Percentiles rank a stretch among this genome's conserved stretches.
Conservation (phyloP, 1,284 basidiomycete species). For the Fomes fomentarius region DNA sequence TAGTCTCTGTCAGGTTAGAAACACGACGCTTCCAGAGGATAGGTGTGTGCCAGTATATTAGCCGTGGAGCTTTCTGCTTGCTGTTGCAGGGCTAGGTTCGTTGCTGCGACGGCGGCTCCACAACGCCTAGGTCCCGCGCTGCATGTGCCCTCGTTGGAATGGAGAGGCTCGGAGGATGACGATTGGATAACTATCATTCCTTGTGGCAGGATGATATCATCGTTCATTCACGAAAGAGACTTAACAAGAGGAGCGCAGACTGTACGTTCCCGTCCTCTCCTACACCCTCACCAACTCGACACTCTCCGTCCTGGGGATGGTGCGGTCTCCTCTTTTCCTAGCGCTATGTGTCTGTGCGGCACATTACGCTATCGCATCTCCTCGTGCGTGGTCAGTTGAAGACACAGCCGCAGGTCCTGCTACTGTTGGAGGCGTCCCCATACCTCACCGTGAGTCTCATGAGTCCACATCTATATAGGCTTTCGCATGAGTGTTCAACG, state of each 20-base stretch:
- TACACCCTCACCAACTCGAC: neutral
- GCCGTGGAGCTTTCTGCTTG: no score
- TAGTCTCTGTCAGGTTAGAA: no score
- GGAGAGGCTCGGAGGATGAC: neutral
- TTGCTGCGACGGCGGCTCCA: neutral
- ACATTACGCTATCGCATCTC: neutral
- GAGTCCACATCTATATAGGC: no score
- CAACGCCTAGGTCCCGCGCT: neutral
- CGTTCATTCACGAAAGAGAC: no score
- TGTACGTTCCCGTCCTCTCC: neutral
- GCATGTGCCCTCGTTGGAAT: slow-evolving; percentile 2
- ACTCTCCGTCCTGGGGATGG: neutral
- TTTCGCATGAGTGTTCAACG: neutral
- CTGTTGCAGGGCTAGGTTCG: neutral
- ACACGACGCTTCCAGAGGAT: no score
- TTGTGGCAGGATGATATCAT: slow-evolving; percentile 10
- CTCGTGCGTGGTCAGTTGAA: neutral
- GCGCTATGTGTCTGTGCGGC: neutral
- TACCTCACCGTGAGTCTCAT: slow-evolving; percentile 14
- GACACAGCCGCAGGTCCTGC: neutral
- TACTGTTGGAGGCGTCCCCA: slow-evolving; percentile 2
- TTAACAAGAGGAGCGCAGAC: no score
- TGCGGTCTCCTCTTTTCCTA: neutral
- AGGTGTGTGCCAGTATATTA: no score
- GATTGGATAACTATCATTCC: neutral